Conservation (phyloP, 352 stramenopile species). For the Phytopythium litorale region DNA sequence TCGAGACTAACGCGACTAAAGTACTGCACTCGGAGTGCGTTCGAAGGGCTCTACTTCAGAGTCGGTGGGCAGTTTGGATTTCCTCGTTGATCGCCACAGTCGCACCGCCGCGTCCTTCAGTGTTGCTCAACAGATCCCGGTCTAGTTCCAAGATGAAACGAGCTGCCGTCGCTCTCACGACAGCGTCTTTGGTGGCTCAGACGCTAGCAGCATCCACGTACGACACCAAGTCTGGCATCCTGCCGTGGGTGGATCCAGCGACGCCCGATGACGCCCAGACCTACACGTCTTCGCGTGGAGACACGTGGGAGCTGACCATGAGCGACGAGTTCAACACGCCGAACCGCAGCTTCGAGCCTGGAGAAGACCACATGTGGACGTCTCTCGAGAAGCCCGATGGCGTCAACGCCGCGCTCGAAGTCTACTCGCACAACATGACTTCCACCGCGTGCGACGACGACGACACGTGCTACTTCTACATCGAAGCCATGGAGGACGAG, state of each 20-base stretch:
- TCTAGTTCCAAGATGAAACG: neutral
- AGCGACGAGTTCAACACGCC: constrained; percentile 63
- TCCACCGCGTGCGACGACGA: constrained; percentile 24
- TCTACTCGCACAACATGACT: constrained; percentile 77
- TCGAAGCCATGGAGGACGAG: constrained; percentile 24
- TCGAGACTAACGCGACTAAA: neutral
- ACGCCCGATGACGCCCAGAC: neutral
- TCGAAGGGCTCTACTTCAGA: too few species aligned
- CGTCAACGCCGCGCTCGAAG: constrained; percentile 70
- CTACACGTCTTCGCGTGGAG: neutral
- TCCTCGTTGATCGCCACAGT: neutral
- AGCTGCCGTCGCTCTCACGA: neutral
- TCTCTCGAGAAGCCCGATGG: constrained; percentile 84
- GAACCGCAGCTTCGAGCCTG: constrained; percentile 77
- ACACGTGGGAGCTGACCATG: constrained; percentile 28
- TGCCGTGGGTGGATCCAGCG: constrained; percentile 61
- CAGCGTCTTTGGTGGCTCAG: neutral
- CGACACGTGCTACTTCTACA: constrained; percentile 25
- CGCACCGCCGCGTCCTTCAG: neutral
- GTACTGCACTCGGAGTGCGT: neutral
- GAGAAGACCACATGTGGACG: constrained; percentile 11
- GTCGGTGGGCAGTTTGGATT: neutral
- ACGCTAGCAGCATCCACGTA: neutral
- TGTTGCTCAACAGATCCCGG: neutral
- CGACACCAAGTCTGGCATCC: neutral